phyloP scores from a whole-genome alignment of 2,329 filamentous ascomycete species.

The Neonectria faginata region DNA sequence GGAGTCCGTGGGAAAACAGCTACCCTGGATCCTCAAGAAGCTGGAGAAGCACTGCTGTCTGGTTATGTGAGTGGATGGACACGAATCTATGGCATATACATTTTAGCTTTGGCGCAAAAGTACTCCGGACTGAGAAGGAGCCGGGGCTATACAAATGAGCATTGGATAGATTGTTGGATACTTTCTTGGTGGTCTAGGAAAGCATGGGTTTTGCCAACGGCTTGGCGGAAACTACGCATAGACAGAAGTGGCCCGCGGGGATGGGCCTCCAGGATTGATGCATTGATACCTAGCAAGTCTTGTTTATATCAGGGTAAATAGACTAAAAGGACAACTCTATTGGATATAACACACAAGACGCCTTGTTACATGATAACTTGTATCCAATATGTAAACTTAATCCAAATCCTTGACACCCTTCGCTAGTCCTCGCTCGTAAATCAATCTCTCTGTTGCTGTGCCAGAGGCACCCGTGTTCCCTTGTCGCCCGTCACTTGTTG shows the following conservation, averaged over 20 bases:
- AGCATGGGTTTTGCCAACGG: slow-evolving; percentile 6
- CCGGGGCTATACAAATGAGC: neutral
- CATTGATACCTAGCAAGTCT: slow-evolving; percentile 30
- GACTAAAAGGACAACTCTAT: neutral
- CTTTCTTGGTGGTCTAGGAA: slow-evolving; percentile 15
- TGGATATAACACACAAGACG: neutral
- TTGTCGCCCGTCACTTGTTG: neutral
- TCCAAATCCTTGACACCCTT: too few species aligned
- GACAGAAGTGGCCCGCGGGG: slow-evolving; percentile 18
- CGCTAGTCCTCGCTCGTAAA: neutral
- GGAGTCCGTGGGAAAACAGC: slow-evolving; percentile 69
- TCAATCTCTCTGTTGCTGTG: neutral
- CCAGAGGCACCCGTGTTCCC: slow-evolving; percentile 12
- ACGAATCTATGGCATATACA: slow-evolving; percentile 21
- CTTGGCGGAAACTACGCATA: slow-evolving; percentile 17
- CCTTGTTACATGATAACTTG: neutral
- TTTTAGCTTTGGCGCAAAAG: slow-evolving; percentile 27
- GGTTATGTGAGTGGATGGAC: slow-evolving; percentile 70
- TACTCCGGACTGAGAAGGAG: neutral
- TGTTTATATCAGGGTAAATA: slow-evolving; percentile 16
- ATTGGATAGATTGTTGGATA: slow-evolving; percentile 18
- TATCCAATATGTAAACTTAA: neutral
- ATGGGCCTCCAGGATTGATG: slow-evolving; percentile 21
- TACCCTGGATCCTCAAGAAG: slow-evolving; percentile 71
- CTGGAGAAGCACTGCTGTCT: slow-evolving; percentile 78